These are phyloP conservation scores for Thielaviopsis punctulata DNA, from an alignment of 2,329 filamentous ascomycete species.

Conservation along the genomic window DNA sequence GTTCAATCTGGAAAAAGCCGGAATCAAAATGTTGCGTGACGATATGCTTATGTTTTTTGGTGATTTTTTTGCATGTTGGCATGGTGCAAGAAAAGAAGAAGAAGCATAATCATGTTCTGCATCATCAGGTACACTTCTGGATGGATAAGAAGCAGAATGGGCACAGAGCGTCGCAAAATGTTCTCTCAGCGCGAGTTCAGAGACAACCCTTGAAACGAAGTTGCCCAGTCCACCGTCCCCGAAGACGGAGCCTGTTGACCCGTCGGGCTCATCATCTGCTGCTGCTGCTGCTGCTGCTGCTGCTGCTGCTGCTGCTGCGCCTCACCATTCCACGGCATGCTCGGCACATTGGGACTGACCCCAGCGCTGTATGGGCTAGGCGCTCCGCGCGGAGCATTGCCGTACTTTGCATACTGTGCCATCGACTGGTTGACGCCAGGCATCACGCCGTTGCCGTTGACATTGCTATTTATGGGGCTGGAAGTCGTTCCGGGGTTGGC, in stretches of 20 bases:
- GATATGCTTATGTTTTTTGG: background rate
- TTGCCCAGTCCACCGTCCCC: constrained; percentile 41
- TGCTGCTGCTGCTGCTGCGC: constrained; percentile 9
- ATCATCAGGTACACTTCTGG: too few relatives aligned
- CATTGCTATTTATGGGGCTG: background rate
- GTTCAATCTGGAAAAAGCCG: background rate
- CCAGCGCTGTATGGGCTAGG: constrained; percentile 8
- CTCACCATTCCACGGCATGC: constrained; percentile 1
- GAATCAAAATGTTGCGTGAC: background rate
- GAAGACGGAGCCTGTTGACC: constrained; percentile 12
- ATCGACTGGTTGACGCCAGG: background rate
- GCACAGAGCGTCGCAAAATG: too few relatives aligned
- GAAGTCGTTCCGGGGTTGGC: background rate
- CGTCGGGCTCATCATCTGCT: constrained; percentile 2
- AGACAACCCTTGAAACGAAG: constrained; percentile 52
- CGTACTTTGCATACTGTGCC: constrained; percentile 4
- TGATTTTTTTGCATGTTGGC: background rate
- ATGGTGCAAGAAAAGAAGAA: background rate
- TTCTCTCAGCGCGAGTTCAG: constrained; percentile 46
- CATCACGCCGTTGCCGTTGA: background rate
- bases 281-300: constrained; percentile 13
- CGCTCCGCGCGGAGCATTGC: constrained; percentile 4
- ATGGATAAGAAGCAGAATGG: background rate
- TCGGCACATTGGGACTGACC: background rate
- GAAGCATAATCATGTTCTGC: too few relatives aligned